A percentile compares a stretch with the other conserved stretches of the same genome.
Conservation (phyloP, 2,329 filamentous ascomycete species). For the Clarireedia hainanense region DNA sequence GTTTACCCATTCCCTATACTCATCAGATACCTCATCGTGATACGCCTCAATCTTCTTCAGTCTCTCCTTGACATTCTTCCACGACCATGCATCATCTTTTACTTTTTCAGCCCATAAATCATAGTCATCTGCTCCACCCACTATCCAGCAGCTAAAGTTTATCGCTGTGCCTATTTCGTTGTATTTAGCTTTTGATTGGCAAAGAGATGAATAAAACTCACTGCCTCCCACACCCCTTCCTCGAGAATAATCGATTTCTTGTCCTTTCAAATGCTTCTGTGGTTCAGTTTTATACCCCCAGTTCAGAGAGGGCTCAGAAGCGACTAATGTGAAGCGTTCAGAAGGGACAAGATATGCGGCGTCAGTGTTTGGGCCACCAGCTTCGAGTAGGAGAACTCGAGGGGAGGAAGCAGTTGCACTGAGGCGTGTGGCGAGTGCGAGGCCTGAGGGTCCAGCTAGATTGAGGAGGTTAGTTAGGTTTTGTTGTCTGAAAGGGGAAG, state of each 20-base stretch:
- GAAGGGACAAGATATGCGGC: slow-evolving; percentile 40
- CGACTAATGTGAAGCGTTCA: slow-evolving; percentile 46
- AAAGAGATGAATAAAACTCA: not conserved
- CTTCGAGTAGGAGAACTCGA: slow-evolving; percentile 52
- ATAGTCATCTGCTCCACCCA: slow-evolving; percentile 52
- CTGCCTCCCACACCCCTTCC: slow-evolving; percentile 33
- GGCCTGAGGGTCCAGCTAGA: slow-evolving; percentile 52
- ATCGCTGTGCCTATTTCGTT: slow-evolving; percentile 25
- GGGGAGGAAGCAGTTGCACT: slow-evolving; percentile 40
- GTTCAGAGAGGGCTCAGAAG: slow-evolving; percentile 27
- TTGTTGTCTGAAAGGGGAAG: not conserved
- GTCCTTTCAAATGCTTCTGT: slow-evolving; percentile 20
- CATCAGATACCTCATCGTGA: slow-evolving; percentile 33
- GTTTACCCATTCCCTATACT: slow-evolving; percentile 38
- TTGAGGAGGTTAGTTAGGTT: not conserved
- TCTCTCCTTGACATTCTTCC: slow-evolving; percentile 43
- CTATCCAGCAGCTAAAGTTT: slow-evolving; percentile 39
- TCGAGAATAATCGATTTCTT: slow-evolving; percentile 27
- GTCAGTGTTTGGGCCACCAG: slow-evolving; percentile 43
- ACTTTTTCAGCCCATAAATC: slow-evolving; percentile 51
- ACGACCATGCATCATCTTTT: slow-evolving; percentile 47
- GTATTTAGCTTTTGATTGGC: too few species aligned
- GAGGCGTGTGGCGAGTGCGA: slow-evolving; percentile 45
- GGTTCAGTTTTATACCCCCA: slow-evolving; percentile 25
- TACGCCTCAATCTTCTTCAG: slow-evolving; percentile 49